A percentile compares a stretch with the other conserved stretches of the same genome.
phyloP scores from a whole-genome alignment of 2,329 filamentous ascomycete species.

The Talaromyces sp. region DNA sequence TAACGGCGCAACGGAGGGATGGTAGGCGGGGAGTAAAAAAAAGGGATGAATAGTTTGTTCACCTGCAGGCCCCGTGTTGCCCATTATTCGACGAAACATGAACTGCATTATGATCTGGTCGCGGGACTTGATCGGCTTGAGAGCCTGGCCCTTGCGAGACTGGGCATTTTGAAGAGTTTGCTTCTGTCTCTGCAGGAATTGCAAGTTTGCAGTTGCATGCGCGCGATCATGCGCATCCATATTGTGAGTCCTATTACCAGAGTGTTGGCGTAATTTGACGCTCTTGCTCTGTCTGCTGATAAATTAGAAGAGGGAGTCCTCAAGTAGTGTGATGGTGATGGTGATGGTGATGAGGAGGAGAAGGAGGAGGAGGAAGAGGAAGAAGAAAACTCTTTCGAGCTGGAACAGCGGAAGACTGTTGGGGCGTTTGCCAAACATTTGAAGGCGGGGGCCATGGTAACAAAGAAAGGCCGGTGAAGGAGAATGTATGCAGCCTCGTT shows the following conservation, averaged over 20 bases:
- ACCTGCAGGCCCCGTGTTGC: background rate
- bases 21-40: conserved; percentile 16
- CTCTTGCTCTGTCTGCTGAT: too few relatives aligned
- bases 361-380: too few relatives aligned
- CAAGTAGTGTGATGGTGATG: too few relatives aligned
- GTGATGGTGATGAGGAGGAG: too few relatives aligned
- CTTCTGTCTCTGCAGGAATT: conserved; percentile 8
- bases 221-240: conserved; percentile 12
- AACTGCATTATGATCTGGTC: conserved; percentile 15
- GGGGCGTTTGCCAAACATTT: too few relatives aligned
- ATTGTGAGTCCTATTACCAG: background rate
- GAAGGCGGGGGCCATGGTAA: too few relatives aligned
- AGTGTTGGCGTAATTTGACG: background rate
- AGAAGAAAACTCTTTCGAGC: too few relatives aligned
- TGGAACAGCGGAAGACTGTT: too few relatives aligned
- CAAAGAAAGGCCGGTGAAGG: too few relatives aligned
- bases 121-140: conserved; percentile 10
- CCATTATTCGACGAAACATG: conserved; percentile 10
- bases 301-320: too few relatives aligned
- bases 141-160: conserved; percentile 11
- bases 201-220: conserved; percentile 8
- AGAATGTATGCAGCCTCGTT: too few relatives aligned
- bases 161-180: conserved; percentile 12
- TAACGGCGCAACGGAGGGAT: conserved; percentile 12
- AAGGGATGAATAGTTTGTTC: background rate